Conservation (phyloP, 2,329 filamentous ascomycete species). For the Hypoxylon rubiginosum region DNA sequence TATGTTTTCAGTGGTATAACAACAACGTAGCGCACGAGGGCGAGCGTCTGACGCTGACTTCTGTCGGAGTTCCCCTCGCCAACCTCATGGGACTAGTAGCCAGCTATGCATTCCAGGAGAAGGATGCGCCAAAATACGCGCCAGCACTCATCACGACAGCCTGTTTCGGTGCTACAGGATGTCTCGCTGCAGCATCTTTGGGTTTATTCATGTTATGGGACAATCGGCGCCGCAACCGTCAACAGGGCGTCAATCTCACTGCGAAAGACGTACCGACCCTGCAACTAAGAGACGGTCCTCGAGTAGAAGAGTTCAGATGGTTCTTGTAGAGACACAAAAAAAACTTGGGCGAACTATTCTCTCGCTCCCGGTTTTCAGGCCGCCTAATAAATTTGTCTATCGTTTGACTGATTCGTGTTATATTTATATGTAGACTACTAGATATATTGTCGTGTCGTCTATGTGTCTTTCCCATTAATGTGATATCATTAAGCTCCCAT, state of each 20-base stretch:
- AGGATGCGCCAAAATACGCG: conserved; percentile 75
- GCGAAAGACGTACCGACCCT: conserved; percentile 71
- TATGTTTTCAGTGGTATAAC: conserved; percentile 72
- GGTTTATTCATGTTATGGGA: conserved; percentile 75
- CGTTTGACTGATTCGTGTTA: not conserved
- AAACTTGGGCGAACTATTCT: not conserved
- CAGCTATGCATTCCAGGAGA: conserved; percentile 74
- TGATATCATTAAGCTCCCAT: conserved; percentile 12
- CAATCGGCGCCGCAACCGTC: conserved; percentile 70
- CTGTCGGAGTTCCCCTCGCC: conserved; percentile 79
- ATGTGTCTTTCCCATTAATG: not conserved
- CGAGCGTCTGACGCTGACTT: conserved; percentile 76
- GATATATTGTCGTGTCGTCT: not conserved
- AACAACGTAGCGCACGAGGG: conserved; percentile 86
- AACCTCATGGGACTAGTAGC: conserved; percentile 82
- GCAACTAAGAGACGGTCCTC: conserved; percentile 67
- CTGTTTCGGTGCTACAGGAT: conserved; percentile 72
- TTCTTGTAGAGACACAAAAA: conserved; percentile 58
- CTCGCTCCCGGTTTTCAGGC: not conserved
- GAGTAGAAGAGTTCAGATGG: conserved; percentile 68
- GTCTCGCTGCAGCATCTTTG: conserved; percentile 66
- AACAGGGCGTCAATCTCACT: conserved; percentile 66
- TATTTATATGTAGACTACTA: not conserved
- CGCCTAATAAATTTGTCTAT: conserved; percentile 11
- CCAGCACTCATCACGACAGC: conserved; percentile 76